phyloP scores from a whole-genome alignment of 768 basidiomycete genomes.

The Hygrocybe coccinea region DNA sequence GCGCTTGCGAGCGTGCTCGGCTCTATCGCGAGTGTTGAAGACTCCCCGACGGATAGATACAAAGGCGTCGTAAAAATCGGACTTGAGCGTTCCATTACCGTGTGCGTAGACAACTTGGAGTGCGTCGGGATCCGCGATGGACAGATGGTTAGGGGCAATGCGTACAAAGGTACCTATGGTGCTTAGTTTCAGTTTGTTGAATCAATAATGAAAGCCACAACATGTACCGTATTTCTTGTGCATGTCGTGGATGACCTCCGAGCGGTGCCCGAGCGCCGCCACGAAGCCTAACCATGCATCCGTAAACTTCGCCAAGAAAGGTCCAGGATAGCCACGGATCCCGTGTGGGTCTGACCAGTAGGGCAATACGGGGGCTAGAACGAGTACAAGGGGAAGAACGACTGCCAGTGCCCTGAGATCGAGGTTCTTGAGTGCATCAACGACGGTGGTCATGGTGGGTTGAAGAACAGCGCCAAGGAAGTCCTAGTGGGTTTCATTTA shows the following conservation, averaged over 20 bases:
- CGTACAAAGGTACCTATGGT: conserved; percentile 60
- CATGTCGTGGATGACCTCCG: conserved; percentile 64
- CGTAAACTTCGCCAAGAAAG: conserved; percentile 64
- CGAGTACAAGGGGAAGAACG: conserved; percentile 24
- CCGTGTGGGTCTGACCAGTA: conserved; percentile 56
- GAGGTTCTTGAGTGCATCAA: conserved; percentile 14
- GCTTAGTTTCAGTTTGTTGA: neutral
- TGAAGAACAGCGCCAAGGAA: too few relatives aligned
- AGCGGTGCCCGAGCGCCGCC: conserved; percentile 65
- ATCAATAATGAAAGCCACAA: neutral
- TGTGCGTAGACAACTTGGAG: conserved; percentile 72
- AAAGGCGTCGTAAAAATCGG: conserved; percentile 74
- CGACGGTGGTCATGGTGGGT: neutral
- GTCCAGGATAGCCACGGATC: conserved; percentile 64
- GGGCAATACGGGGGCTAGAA: conserved; percentile 39
- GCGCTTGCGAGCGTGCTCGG: conserved; percentile 81
- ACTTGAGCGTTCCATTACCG: conserved; percentile 79
- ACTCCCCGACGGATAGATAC: conserved; percentile 69
- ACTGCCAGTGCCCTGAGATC: conserved; percentile 24
- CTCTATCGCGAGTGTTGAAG: conserved; percentile 74
- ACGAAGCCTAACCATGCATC: conserved; percentile 69
- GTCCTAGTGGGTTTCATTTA: too few relatives aligned
- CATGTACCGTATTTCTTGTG: conserved; percentile 68
- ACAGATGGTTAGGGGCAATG: conserved; percentile 72
- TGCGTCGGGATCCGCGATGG: conserved; percentile 73